A percentile compares a stretch with the other conserved stretches of the same genome.
These are phyloP conservation scores for Yarrowia keelungensis DNA, from an alignment of 805 yeast species.

Conservation along the genomic window DNA sequence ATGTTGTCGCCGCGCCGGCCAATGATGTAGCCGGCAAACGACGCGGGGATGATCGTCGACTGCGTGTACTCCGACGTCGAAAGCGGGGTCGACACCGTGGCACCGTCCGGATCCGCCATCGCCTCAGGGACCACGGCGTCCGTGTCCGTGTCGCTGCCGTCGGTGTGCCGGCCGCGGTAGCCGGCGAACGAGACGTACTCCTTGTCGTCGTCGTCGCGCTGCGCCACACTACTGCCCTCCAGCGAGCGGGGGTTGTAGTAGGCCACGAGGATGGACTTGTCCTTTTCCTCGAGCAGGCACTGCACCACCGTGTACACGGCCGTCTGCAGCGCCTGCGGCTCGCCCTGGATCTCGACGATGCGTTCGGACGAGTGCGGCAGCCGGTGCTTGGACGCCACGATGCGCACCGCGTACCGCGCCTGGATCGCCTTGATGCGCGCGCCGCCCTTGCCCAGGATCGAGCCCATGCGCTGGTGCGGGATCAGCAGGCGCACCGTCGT, in stretches of 20 bases:
- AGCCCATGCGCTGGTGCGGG: constrained; percentile 87
- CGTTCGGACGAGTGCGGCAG: constrained; percentile 84
- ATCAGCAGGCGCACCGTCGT: constrained; percentile 71
- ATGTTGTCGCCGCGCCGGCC: constrained; percentile 87
- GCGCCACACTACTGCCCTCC: constrained; percentile 45
- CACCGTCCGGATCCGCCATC: neutral
- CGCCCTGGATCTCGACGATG: constrained; percentile 85
- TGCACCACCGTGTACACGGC: constrained; percentile 67
- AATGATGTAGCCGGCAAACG: constrained; percentile 86
- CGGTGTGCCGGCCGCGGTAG: constrained; percentile 4
- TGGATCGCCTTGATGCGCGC: constrained; percentile 79
- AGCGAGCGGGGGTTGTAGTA: constrained; percentile 56
- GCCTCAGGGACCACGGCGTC: neutral
- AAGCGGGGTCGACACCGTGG: too few species aligned
- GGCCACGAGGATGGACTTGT: constrained; percentile 66
- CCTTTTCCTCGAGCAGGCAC: constrained; percentile 77
- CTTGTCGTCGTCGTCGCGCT: constrained; percentile 27
- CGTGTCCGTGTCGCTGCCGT: constrained; percentile 1
- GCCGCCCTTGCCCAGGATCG: constrained; percentile 86
- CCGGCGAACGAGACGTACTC: constrained; percentile 27
- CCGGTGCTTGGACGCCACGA: constrained; percentile 86
- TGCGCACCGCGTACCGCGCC: constrained; percentile 69
- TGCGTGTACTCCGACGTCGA: neutral
- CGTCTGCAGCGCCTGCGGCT: constrained; percentile 65
- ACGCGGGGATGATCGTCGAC: constrained; percentile 64